phyloP scores from a whole-genome alignment of 2,329 filamentous ascomycete species.

The Sporothrix humicola region DNA sequence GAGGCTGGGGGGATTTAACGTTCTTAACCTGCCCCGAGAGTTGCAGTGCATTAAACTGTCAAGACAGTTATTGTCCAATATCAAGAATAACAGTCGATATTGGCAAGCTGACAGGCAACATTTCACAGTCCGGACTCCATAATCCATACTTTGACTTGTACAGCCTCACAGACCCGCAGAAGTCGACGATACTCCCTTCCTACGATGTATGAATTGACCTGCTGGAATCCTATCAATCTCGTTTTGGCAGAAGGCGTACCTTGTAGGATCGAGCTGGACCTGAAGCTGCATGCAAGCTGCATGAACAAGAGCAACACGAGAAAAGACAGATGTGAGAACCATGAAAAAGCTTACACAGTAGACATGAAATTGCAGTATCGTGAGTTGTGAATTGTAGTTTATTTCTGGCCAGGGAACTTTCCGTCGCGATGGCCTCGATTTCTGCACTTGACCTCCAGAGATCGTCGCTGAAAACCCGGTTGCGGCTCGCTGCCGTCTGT shows the following conservation, averaged over 20 bases:
- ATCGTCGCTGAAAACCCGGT: constrained; percentile 9
- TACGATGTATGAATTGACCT: too few species aligned
- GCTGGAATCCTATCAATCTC: too few species aligned
- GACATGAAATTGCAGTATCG: too few species aligned
- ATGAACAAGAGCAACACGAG: constrained; percentile 19
- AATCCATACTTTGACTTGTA: not conserved
- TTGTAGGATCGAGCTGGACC: constrained; percentile 11
- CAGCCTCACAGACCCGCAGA: not conserved
- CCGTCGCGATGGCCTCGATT: not conserved
- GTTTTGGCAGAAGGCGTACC: too few species aligned
- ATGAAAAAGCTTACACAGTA: not conserved
- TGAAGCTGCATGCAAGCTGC: constrained; percentile 1
- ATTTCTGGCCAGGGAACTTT: not conserved
- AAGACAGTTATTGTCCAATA: too few species aligned
- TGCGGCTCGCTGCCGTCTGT: constrained; percentile 8
- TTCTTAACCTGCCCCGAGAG: not conserved
- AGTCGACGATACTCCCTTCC: too few species aligned
- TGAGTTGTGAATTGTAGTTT: too few species aligned
- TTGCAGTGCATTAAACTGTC: too few species aligned
- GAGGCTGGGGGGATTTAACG: constrained; percentile 1
- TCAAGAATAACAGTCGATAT: not conserved
- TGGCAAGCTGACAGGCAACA: not conserved
- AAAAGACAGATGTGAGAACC: not conserved
- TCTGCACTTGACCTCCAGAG: not conserved
- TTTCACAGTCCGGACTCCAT: too few species aligned